Conservation (phyloP, 257 asterid species). For the Linderniella brevidens region DNA sequence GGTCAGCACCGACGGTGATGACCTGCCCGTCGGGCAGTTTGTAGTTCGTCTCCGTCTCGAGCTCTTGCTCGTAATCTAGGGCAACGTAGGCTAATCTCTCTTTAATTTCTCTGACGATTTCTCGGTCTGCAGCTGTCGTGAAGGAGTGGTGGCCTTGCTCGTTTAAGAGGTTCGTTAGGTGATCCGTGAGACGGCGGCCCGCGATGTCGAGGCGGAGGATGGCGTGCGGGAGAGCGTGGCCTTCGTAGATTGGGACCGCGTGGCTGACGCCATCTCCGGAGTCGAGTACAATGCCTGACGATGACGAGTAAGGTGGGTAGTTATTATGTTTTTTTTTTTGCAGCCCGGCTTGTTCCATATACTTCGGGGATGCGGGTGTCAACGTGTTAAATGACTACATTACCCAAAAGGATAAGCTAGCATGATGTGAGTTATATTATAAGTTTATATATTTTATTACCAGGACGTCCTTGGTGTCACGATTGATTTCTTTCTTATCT, state of each 20-base stretch:
- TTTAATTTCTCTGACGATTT: not conserved
- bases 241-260: not conserved
- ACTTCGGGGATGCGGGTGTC: no score
- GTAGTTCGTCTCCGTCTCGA: not conserved
- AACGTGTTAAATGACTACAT: no score
- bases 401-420: no score
- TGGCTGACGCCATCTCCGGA: constrained; percentile 1
- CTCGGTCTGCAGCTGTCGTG: not conserved
- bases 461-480: no score
- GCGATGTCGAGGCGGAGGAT: not conserved
- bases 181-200: not conserved
- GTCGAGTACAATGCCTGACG: not conserved
- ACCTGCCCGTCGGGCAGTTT: constrained; percentile 2
- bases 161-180: not conserved
- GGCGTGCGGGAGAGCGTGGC: not conserved
- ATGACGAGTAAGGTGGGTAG: no score
- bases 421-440: no score
- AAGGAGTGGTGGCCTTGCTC: not conserved
- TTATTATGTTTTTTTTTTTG: no score
- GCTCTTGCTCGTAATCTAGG: constrained; percentile 1
- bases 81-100: not conserved
- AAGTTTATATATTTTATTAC: no score
- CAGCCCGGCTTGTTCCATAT: no score
- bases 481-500: no score
- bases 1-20: not conserved